Evolutionary conservation across 148 eudicot species (phyloP).

Genomic region (Polygonum aviculare): DNA sequence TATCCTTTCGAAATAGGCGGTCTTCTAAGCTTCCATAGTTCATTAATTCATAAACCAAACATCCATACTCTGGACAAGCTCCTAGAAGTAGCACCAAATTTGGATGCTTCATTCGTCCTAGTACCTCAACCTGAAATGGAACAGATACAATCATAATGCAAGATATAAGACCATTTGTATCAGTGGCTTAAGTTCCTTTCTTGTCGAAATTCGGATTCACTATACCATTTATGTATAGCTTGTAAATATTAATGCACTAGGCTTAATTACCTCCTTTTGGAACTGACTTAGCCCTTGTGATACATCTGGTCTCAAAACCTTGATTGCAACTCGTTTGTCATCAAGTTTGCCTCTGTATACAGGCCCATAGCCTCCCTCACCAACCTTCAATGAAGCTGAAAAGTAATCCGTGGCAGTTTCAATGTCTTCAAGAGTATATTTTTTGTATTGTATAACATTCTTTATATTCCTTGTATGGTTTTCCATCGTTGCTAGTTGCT

Average conservation of each 20-base stretch:
- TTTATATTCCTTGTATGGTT: constrained; percentile 28
- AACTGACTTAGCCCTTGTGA: constrained; percentile 71
- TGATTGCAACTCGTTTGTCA: constrained; percentile 73
- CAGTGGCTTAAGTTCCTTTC: not conserved
- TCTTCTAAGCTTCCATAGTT: constrained; percentile 82
- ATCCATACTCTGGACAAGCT: constrained; percentile 73
- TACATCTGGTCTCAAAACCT: constrained; percentile 56
- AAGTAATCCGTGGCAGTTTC: constrained; percentile 57
- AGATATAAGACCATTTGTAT: not conserved
- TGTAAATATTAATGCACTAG: not conserved
- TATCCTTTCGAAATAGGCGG: constrained; percentile 44
- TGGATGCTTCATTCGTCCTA: constrained; percentile 74
- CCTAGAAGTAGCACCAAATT: constrained; percentile 84
- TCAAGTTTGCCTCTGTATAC: constrained; percentile 61
- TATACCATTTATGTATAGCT: not conserved
- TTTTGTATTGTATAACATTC: constrained; percentile 37
- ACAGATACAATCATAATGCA: not conserved
- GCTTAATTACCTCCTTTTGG: constrained; percentile 47
- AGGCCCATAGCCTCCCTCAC: constrained; percentile 96
- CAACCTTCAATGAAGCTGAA: constrained; percentile 47
- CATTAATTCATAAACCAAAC: constrained; percentile 79
- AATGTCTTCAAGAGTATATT: constrained; percentile 55
- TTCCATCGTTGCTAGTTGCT: constrained; percentile 47
- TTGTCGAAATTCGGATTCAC: not conserved
- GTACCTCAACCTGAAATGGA: constrained; percentile 56